Percentiles rank a stretch among this genome's conserved stretches.
Evolutionary conservation across 1,284 basidiomycete genomes (phyloP).

Genomic region (Inonotus obliquus): DNA sequence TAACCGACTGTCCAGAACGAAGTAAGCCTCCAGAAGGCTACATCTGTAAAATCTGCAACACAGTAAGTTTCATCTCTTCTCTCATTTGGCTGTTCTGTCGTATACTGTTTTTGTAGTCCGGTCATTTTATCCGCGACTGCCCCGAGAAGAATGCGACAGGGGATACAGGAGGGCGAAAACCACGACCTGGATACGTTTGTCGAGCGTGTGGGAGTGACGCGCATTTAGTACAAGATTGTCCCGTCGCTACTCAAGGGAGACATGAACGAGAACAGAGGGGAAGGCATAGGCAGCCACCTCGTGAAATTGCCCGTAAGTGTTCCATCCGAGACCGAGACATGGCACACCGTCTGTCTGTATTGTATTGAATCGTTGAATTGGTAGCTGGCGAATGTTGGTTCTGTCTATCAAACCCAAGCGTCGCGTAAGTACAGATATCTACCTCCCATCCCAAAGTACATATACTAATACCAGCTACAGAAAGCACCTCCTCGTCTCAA

Average conservation of each 20-base stretch:
- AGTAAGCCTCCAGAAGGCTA: constrained; percentile 78
- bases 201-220: constrained; percentile 80
- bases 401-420: constrained; percentile 87
- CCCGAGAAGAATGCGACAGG: constrained; percentile 70
- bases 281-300: constrained; percentile 54
- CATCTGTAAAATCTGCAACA: constrained; percentile 79
- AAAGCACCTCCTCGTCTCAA: constrained; percentile 91
- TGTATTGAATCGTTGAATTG: constrained; percentile 14
- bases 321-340: constrained; percentile 5
- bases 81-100: constrained; percentile 7
- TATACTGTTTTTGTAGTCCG: constrained; percentile 41
- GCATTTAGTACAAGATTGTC: constrained; percentile 85
- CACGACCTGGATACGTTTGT: constrained; percentile 80
- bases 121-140: constrained; percentile 84
- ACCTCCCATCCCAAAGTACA: background rate
- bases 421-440: constrained; percentile 53
- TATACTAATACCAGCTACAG: constrained; percentile 35
- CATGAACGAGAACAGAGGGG: constrained; percentile 29
- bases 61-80: constrained; percentile 30
- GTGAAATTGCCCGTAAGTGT: constrained; percentile 72
- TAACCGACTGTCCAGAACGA: constrained; percentile 68
- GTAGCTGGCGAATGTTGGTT: constrained; percentile 92
- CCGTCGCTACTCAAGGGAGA: constrained; percentile 52
- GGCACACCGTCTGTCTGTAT: background rate
- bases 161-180: constrained; percentile 75